Conservation (phyloP, 495 filamentous ascomycete genomes). For the Hyaloscypha variabilis region DNA sequence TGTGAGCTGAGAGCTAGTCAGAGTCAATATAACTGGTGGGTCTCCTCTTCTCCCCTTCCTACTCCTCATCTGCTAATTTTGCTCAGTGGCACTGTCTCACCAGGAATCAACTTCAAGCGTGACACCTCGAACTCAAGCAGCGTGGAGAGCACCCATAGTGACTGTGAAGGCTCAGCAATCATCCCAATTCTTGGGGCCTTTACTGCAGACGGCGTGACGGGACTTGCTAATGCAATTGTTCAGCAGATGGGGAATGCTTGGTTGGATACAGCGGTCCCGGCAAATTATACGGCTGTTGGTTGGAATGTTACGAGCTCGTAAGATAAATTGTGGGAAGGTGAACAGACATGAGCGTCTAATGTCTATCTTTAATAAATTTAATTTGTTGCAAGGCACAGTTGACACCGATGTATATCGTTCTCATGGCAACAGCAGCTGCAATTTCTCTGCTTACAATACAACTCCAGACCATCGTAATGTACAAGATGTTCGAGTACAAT, state of each 20-base stretch:
- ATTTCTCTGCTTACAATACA: no score
- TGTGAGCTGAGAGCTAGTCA: conserved; percentile 44
- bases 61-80: not conserved
- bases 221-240: conserved; percentile 1
- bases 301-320: conserved; percentile 13
- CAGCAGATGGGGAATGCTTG: conserved; percentile 5
- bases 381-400: not conserved
- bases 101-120: conserved; percentile 20
- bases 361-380: not conserved
- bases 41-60: not conserved
- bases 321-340: not conserved
- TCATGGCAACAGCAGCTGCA: no score
- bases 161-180: conserved; percentile 19
- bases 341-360: not conserved
- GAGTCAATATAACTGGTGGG: conserved; percentile 25
- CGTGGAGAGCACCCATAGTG: conserved; percentile 2
- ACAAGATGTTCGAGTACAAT: no score
- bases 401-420: no score
- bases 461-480: no score
- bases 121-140: not conserved
- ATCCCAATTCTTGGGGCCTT: conserved; percentile 18
- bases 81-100: conserved; percentile 11
- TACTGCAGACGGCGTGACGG: conserved; percentile 4
- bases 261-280: conserved; percentile 12
- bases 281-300: conserved; percentile 19